These are phyloP conservation scores for Termitomyces sp. DNA, from an alignment of 768 basidiomycete genomes.

Conservation along the genomic window DNA sequence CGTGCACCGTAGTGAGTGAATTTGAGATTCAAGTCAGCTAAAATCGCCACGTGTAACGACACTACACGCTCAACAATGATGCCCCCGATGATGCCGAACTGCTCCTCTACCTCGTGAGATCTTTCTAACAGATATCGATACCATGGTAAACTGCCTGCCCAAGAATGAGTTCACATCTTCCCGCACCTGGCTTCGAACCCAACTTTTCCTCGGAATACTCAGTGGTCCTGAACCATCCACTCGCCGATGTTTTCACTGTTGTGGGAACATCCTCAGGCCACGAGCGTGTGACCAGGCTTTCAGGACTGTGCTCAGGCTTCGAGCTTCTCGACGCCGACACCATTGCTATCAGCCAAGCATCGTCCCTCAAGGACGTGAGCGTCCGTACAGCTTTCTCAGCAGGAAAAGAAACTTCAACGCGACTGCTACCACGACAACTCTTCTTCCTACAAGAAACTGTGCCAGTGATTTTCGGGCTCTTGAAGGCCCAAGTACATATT, in stretches of 20 bases:
- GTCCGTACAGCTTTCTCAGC: conserved; percentile 13
- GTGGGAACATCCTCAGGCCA: conserved; percentile 31
- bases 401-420: conserved; percentile 2
- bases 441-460: conserved; percentile 33
- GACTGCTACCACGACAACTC: conserved; percentile 25
- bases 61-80: background rate
- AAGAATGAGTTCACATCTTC: background rate
- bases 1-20: background rate
- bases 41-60: no score
- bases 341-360: conserved; percentile 17
- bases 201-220: conserved; percentile 31
- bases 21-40: no score
- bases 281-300: conserved; percentile 31
- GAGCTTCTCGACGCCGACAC: conserved; percentile 26
- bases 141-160: background rate
- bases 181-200: conserved; percentile 18
- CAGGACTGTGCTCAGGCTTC: conserved; percentile 27
- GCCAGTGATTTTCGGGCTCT: conserved; percentile 29
- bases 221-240: conserved; percentile 11
- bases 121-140: background rate
- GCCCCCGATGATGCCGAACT: background rate
- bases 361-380: conserved; percentile 15
- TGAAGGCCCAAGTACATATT: conserved; percentile 26
- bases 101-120: background rate
- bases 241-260: conserved; percentile 11